Evolutionary conservation across 305 asterid genomes (phyloP).

Genomic region (Rubia tinctorum): DNA sequence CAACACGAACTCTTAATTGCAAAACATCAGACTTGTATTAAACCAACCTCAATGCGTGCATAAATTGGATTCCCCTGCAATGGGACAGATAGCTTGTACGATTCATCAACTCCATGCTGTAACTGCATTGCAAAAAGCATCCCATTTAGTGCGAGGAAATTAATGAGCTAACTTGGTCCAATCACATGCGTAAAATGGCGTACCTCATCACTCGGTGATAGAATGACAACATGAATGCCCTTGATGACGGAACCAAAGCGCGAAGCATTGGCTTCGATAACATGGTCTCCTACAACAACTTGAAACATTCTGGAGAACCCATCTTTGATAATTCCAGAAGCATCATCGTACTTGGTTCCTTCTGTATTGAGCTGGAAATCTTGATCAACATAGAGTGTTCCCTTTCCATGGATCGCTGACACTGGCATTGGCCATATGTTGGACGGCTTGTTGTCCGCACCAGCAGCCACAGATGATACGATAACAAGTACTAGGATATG

Average conservation of each 20-base stretch:
- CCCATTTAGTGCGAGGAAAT: too few species aligned
- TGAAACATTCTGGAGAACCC: constrained; percentile 57
- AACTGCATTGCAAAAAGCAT: constrained; percentile 42
- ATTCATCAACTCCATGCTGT: constrained; percentile 71
- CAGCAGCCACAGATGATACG: constrained; percentile 29
- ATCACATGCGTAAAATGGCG: neutral
- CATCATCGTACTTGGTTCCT: constrained; percentile 70
- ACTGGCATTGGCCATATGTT: constrained; percentile 98
- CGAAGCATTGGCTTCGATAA: constrained; percentile 40
- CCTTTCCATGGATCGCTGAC: constrained; percentile 56
- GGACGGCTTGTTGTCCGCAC: constrained; percentile 36
- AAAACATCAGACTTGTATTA: neutral
- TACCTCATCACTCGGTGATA: constrained; percentile 75
- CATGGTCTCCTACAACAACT: constrained; percentile 48
- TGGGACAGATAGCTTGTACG: constrained; percentile 63
- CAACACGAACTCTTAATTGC: neutral
- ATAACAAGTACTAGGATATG: constrained; percentile 25
- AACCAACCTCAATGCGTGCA: constrained; percentile 65
- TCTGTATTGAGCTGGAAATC: constrained; percentile 62
- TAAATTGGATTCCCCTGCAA: constrained; percentile 48
- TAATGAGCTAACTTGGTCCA: too few species aligned
- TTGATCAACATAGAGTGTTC: constrained; percentile 45
- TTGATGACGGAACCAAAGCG: constrained; percentile 32
- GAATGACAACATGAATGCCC: constrained; percentile 65
- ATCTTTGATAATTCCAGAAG: constrained; percentile 69